phyloP scores from a whole-genome alignment of 345 rosid species.

The Aurinia saxatilis region DNA sequence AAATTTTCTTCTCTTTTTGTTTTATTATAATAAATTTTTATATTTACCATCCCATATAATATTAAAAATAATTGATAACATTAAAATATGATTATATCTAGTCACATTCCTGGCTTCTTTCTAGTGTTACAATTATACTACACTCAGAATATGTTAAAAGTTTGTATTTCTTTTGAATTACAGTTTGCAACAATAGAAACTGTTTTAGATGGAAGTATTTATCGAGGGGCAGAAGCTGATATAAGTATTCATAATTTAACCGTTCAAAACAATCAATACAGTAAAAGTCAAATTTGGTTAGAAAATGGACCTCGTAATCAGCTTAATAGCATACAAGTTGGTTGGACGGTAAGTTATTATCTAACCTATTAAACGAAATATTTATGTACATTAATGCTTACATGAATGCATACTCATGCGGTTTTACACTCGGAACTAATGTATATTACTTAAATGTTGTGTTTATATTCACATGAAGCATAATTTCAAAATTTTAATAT shows the following conservation, averaged over 20 bases:
- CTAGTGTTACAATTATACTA: too few relatives aligned
- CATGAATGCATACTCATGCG: not conserved
- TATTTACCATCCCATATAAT: too few relatives aligned
- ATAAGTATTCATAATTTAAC: constrained; percentile 2
- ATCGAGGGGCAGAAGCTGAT: constrained; percentile 10
- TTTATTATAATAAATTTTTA: too few relatives aligned
- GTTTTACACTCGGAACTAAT: not conserved
- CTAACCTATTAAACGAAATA: too few relatives aligned
- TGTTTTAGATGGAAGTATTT: not conserved
- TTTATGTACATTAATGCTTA: not conserved
- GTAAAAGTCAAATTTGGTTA: constrained; percentile 16
- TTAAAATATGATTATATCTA: too few relatives aligned
- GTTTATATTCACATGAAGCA: too few relatives aligned
- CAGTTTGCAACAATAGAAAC: constrained; percentile 13
- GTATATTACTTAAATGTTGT: too few relatives aligned
- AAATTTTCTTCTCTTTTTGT: not conserved
- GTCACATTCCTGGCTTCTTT: not conserved
- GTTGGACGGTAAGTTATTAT: constrained; percentile 10
- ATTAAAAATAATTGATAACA: too few relatives aligned
- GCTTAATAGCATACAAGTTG: constrained; percentile 12
- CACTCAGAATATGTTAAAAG: too few relatives aligned
- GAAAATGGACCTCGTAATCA: constrained; percentile 9
- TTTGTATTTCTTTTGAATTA: not conserved
- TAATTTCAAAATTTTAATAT: too few relatives aligned
- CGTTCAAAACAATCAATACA: not conserved